Evolutionary conservation across 129 eudicot genomes (phyloP), one percentile per base, ranked within the genome.

Genomic region (Sambucus nigra): DNA sequence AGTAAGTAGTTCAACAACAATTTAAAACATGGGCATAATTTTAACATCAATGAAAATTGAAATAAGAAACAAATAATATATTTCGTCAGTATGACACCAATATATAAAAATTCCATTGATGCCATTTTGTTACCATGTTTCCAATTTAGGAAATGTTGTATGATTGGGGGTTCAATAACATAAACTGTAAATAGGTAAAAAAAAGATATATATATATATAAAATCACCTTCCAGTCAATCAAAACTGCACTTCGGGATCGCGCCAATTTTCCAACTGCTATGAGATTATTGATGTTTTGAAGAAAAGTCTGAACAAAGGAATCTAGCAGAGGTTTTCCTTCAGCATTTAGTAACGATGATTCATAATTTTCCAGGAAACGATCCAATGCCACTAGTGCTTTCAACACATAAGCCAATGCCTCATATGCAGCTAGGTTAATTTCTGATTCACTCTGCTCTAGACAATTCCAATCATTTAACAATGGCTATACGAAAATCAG

Each of bases 191-290:
- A n/a, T 50, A 19, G 24, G n/a, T 6, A 0, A 27, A 5, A 40
- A 26, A 54, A n/a, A n/a, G 42, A 35, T 35, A 31, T 12, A 15
- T 17, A 23, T 25, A 63, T 9, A n/a, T 21, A 41, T 14, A 42
- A 21, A 52, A 51, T 60, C 40, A 88, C 97, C 97, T 92, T 92
- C 94, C 84, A 92, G 56, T 77, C 86, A 69, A 92, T 80, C 65
- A 92, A 72, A 53, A 86, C 65, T 56, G 99, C 99, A 64, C 87
- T 66, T 23, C 99, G 77, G 47, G 84, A 59, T 47, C 94, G 82
- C 15, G 73, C 77, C 75, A 92, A 75, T 45, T 47, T 62, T 61
- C 81, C 94, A 24, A 64, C 69, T 0, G 78, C 89, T 64, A 92
- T 78, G 57, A 82, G 55, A 56, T 61, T 54, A 54, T 86, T 82